Evolutionary conservation across 352 stramenopile species (phyloP).

Genomic region (Phytophthora hibernalis): DNA sequence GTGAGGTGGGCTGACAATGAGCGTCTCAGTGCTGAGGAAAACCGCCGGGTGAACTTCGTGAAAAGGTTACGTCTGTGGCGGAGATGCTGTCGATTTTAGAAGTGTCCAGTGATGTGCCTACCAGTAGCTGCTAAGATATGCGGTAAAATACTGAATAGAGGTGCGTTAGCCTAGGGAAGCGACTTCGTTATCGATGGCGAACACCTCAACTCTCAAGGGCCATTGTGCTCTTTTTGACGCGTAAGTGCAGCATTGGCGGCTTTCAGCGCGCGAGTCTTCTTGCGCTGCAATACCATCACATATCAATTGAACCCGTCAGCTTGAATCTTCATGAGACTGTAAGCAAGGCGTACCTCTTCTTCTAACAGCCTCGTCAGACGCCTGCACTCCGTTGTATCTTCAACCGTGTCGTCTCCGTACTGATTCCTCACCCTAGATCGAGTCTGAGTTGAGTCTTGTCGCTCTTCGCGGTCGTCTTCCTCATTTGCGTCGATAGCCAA

Average conservation of each 20-base stretch:
- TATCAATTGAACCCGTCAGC: background rate
- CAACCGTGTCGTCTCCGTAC: background rate
- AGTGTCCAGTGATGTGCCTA: slow-evolving; percentile 23
- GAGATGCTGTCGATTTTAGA: slow-evolving; percentile 71
- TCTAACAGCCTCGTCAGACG: slow-evolving; percentile 33
- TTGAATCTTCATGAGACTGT: background rate
- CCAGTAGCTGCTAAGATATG: background rate
- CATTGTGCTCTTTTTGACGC: slow-evolving; percentile 39
- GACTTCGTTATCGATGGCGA: background rate
- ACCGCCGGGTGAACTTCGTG: slow-evolving; percentile 62
- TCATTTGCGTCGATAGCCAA: slow-evolving; percentile 11
- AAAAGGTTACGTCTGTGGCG: slow-evolving; percentile 83
- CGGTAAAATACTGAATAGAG: slow-evolving; percentile 8
- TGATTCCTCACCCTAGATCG: background rate
- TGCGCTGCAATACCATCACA: slow-evolving; percentile 36
- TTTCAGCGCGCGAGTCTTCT: slow-evolving; percentile 54
- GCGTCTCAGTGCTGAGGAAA: slow-evolving; percentile 69
- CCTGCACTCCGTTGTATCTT: slow-evolving; percentile 21
- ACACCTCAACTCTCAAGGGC: background rate
- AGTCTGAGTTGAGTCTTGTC: slow-evolving; percentile 2
- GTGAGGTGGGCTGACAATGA: slow-evolving; percentile 76
- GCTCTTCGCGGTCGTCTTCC: slow-evolving; percentile 2
- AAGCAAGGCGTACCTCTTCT: slow-evolving; percentile 42
- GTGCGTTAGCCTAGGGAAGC: background rate
- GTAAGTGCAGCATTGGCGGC: slow-evolving; percentile 51